Base-by-base conservation (phyloP, 2,329 filamentous ascomycete species). In the Penicillium olsonii region DNA sequence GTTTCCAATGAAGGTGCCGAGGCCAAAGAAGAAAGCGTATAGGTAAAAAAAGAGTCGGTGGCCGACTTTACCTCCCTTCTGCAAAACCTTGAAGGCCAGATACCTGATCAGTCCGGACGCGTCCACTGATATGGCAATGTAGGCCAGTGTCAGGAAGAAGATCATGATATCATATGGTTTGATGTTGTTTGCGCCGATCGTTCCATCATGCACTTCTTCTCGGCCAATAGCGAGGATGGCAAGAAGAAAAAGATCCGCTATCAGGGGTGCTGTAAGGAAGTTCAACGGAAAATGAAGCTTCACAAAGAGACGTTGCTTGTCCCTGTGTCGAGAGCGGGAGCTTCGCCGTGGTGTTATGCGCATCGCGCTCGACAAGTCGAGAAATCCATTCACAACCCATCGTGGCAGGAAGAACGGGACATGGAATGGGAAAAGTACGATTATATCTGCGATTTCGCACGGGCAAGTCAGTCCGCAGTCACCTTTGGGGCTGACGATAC, bases 71-170 rank as follows among this genome's bases (percentile, higher is more conserved):
- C 87, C 86, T 40, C 84, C 86, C 70, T 80, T 83, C 49, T 85
- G 78, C 2, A 90, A 73, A 0, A 89, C 86, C 53, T 82, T 87
- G 73, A 87, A 88, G 0, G 87, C 86, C 18, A 89, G 65, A 54
- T 77, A 90, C 46, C 86, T 75, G 60, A 90, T 88, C 14, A 90
- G 74, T 3, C 87, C 87, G 0, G 87, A 89, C 2, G 87, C 86
- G 56, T 90, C 87, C 51, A 90, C 87, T 0, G 86, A 89, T 38
- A 90, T 88, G 39, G 87, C 87, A 51, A 90, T 88, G 59, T 90
- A 90, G 2, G 87, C 87, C 37, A 88, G 66, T 0, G 85, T 87
- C 37, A 90, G 74, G 70, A 90, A 90, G 70, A 90, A 90, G 14
- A 77, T 71, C 84, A 90, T 88, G 53, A 89, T 88, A 52, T 90